Conservation (phyloP, 176 grass and related monocot genomes). For the Olyra latifolia region DNA sequence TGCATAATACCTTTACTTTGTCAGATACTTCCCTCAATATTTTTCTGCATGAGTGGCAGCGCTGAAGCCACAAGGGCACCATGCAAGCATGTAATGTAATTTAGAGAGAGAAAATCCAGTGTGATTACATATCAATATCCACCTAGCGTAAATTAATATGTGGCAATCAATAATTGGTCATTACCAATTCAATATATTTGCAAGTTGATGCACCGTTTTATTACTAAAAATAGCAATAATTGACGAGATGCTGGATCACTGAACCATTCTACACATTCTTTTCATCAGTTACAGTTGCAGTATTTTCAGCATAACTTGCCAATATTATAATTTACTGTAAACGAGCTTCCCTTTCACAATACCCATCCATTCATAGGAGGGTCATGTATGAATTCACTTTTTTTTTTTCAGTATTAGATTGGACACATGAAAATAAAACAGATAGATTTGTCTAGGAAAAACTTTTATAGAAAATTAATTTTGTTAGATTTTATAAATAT, state of each 20-base stretch:
- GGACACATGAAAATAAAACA: no score
- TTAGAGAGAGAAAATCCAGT: background rate
- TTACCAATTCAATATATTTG: conserved; percentile 6
- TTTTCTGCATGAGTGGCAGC: background rate
- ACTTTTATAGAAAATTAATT: no score
- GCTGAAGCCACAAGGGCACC: background rate
- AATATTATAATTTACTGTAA: background rate
- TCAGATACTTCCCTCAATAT: conserved; percentile 6
- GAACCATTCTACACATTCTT: background rate
- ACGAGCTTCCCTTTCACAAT: background rate
- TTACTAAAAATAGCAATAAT: background rate
- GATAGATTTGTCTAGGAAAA: no score
- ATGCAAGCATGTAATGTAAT: conserved; percentile 1
- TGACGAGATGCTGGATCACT: background rate
- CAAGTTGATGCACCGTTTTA: background rate
- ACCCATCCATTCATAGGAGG: background rate
- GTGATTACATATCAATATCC: conserved; percentile 36
- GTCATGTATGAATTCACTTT: background rate
- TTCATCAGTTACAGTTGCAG: background rate
- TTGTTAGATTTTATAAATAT: no score
- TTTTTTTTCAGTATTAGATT: background rate
- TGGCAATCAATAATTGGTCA: conserved; percentile 24
- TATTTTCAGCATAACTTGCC: conserved; percentile 11
- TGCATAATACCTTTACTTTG: conserved; percentile 10
- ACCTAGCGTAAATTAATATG: conserved; percentile 20